Base-by-base conservation (phyloP, 2,329 filamentous ascomycete species). In the Blastomyces percursus region DNA sequence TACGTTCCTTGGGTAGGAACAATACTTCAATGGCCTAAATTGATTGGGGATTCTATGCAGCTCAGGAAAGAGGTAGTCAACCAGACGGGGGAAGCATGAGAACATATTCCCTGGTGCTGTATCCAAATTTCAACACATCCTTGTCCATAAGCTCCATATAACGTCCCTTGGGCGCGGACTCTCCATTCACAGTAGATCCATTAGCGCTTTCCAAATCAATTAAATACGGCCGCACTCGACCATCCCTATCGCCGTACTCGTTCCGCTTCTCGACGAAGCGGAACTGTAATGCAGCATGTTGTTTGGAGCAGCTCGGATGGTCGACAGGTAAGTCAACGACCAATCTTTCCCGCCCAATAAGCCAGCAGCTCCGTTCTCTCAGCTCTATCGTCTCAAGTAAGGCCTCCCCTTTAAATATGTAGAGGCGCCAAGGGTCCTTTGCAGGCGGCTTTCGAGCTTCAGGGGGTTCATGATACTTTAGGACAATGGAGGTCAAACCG, bases 241-340 rank as follows among this genome's bases (percentile, higher is more conserved):
- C 90, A 63, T 87, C 81, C 71, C 86, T 89, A 72, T 96, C 92
- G 27, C 91, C 92, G 72, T 84, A 95, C 75, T 96, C 91, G 69
- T 95, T 91, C 65, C 84, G 84, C 75, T 88, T 91, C 70, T 91
- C 89, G 24, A 88, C 84, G 71, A 91, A 87, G 46, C 94, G 86
- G 71, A 99, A 99, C 73, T 99, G 94, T 52, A 99, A 83, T 9
- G 92, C 94, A 0, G 93, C 93, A 74, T 99, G 94, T 76, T 99
- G 94, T 75, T 95, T 95, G 73, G 91, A 96, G 70, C 91, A 86
- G 74, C 91, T 96, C 0, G 92, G 91, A 72, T 99, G 93, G 71
- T 96, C 91, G 8, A 95, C 84, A 1, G 85, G 79, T 63, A 96
- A 80, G 72, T 99, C 94, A 1, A 90, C 91, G 3, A 99, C 87